These are phyloP conservation scores for Kwoniella shandongensis DNA, from an alignment of 768 basidiomycete genomes.

Conservation along the genomic window DNA sequence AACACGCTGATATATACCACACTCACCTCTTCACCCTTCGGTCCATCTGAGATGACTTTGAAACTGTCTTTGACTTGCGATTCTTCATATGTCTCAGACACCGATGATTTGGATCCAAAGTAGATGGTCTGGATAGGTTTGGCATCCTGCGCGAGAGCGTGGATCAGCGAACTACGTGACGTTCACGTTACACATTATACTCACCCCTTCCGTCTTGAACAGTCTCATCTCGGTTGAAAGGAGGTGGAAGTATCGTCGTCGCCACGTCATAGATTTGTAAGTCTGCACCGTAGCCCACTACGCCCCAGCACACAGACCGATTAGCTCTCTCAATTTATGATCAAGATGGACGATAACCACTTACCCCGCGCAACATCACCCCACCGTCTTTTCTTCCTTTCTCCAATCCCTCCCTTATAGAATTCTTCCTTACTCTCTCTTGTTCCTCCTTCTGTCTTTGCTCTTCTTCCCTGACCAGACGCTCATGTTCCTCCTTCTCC, in stretches of 20 bases:
- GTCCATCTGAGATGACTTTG: conserved; percentile 33
- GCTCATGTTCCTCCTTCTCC: conserved; percentile 21
- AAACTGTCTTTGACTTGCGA: conserved; percentile 46
- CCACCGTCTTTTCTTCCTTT: conserved; percentile 28
- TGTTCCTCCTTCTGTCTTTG: conserved; percentile 15
- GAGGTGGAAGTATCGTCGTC: conserved; percentile 41
- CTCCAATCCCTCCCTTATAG: conserved; percentile 16
- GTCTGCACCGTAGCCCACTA: conserved; percentile 47
- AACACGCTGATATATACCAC: not conserved
- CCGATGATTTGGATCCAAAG: conserved; percentile 11
- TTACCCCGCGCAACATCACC: conserved; percentile 44
- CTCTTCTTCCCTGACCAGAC: conserved; percentile 2
- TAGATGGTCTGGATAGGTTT: conserved; percentile 37
- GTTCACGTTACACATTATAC: conserved; percentile 8
- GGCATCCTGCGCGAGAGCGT: conserved; percentile 34
- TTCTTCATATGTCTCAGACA: conserved; percentile 43
- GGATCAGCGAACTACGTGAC: no score
- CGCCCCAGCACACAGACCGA: no score
- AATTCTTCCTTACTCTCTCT: conserved; percentile 19
- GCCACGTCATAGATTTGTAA: conserved; percentile 36
- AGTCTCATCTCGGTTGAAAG: conserved; percentile 27
- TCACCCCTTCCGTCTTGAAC: conserved; percentile 42
- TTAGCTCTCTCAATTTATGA: not conserved
- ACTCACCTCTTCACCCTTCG: conserved; percentile 35
- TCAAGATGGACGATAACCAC: conserved; percentile 5